A percentile compares a stretch with the other conserved stretches of the same genome.
Evolutionary conservation across 129 eudicot genomes (phyloP).

Genomic region (Tanacetum coccineum): DNA sequence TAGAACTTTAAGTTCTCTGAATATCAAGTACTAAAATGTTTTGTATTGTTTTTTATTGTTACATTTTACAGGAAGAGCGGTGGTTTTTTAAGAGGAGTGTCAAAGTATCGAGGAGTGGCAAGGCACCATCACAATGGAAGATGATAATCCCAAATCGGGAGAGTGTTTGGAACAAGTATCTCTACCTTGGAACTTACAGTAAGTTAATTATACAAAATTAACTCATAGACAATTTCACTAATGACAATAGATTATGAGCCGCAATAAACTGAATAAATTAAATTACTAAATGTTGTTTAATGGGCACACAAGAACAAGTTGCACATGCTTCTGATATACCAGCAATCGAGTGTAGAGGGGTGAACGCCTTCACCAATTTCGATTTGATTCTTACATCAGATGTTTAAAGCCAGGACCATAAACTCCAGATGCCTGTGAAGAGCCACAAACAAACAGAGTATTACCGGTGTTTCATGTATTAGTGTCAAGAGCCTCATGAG

Average conservation of each 20-base stretch:
- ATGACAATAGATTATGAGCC: background rate
- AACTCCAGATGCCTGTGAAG: constrained; percentile 33
- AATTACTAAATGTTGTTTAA: constrained; percentile 3
- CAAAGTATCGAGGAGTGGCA: constrained; percentile 84
- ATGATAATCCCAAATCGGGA: constrained; percentile 87
- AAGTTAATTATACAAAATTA: constrained; percentile 19
- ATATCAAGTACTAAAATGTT: background rate
- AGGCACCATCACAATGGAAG: constrained; percentile 90
- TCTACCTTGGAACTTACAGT: constrained; percentile 83
- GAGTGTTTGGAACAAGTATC: constrained; percentile 87
- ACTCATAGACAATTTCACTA: background rate
- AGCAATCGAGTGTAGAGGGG: constrained; percentile 80
- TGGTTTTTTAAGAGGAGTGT: constrained; percentile 84
- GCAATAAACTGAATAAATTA: background rate
- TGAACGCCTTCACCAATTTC: constrained; percentile 71
- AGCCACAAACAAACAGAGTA: constrained; percentile 28
- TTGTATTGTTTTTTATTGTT: background rate
- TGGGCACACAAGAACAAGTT: constrained; percentile 88
- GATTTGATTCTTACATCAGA: constrained; percentile 67
- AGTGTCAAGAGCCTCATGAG: too few species aligned
- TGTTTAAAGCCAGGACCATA: constrained; percentile 65
- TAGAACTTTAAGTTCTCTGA: background rate
- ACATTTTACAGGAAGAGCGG: constrained; percentile 59
- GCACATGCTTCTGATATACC: constrained; percentile 85
- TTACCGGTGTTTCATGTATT: too few species aligned